These are phyloP conservation scores for Verticillium albo-atrum DNA, from an alignment of 2,329 filamentous ascomycete genomes.

Conservation along the genomic window DNA sequence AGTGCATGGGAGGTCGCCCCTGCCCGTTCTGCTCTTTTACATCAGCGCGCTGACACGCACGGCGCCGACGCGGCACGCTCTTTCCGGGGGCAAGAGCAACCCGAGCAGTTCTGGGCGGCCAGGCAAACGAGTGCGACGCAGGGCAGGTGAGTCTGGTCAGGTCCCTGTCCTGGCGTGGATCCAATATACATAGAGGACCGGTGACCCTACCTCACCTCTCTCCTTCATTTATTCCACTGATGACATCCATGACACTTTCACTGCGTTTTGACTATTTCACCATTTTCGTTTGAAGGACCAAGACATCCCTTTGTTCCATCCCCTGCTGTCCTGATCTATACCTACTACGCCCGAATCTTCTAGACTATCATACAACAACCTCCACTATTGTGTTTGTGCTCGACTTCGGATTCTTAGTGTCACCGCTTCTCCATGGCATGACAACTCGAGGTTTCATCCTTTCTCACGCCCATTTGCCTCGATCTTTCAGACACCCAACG, in stretches of 20 bases:
- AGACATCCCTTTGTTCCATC: not conserved
- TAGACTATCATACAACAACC: not conserved
- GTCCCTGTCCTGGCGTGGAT: not conserved
- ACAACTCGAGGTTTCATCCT: not conserved
- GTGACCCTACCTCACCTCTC: not conserved
- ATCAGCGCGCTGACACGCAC: not conserved
- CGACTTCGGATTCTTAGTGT: not conserved
- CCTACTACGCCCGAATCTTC: not conserved
- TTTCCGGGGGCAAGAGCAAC: not conserved
- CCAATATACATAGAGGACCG: not conserved
- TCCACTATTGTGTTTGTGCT: not conserved
- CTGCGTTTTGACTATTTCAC: not conserved
- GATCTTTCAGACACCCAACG: not conserved
- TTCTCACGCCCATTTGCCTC: not conserved
- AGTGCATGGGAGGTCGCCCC: not conserved
- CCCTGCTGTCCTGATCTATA: not conserved
- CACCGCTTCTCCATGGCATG: not conserved
- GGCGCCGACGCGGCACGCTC: not conserved
- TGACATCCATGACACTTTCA: not conserved
- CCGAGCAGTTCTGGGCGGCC: not conserved
- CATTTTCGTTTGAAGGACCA: not conserved
- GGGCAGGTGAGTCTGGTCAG: too few species aligned
- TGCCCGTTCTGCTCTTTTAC: not conserved
- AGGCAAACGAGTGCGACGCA: not conserved
- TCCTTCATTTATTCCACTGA: not conserved